Percentiles rank a stretch among this genome's conserved stretches.
These are phyloP conservation scores for Toxoplasma gondii DNA, from an alignment of 169 alveolate genomes.

Conservation along the genomic window DNA sequence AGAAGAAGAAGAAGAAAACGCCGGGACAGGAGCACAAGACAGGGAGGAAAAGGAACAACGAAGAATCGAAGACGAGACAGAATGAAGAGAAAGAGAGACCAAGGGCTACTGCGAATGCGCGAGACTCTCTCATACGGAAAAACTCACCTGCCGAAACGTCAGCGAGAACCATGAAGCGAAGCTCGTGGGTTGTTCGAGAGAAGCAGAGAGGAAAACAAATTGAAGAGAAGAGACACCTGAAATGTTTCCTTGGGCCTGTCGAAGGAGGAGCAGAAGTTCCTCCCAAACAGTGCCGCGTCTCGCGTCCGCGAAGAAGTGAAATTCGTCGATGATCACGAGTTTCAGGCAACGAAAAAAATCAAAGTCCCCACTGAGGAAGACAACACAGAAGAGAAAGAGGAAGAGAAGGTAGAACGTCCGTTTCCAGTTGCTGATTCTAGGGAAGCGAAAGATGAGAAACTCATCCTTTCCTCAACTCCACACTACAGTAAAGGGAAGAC, in stretches of 20 bases:
- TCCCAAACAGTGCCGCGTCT: constrained; percentile 25
- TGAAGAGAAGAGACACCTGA: not conserved
- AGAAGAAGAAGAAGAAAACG: no score
- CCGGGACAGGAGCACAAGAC: no score
- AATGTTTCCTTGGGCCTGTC: not conserved
- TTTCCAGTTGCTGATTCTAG: no score
- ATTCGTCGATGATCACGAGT: not conserved
- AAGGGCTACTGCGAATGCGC: not conserved
- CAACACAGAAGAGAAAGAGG: not conserved
- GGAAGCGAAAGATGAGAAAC: no score
- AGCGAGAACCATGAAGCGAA: constrained; percentile 9
- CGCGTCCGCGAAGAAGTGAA: not conserved
- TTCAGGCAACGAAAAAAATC: not conserved
- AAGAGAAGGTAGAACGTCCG: no score
- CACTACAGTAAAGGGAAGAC: no score
- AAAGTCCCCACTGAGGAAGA: not conserved
- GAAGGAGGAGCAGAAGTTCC: not conserved
- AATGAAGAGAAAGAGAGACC: not conserved
- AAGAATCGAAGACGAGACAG: no score
- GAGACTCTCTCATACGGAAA: not conserved
- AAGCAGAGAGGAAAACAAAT: constrained; percentile 15
- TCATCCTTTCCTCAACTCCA: no score
- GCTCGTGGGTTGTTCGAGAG: not conserved
- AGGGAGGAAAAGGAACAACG: no score
- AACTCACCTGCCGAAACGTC: constrained; percentile 5